Conservation (phyloP, 2,329 filamentous ascomycete genomes). For the Chrysosporium queenslandicum region DNA sequence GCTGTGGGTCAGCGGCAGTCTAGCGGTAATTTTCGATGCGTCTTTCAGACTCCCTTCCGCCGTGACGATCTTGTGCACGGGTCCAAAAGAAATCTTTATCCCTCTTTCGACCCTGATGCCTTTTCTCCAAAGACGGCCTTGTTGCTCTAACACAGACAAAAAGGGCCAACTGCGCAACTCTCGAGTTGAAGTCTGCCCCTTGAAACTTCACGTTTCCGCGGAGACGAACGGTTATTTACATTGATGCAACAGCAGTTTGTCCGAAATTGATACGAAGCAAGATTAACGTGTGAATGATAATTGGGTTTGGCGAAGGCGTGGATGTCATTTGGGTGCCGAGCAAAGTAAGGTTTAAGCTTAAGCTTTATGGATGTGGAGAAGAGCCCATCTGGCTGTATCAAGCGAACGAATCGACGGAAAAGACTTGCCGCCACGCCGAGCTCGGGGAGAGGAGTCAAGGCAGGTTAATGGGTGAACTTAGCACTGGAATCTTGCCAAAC, state of each 20-base stretch:
- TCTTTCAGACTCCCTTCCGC: neutral
- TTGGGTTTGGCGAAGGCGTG: neutral
- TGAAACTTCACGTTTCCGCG: neutral
- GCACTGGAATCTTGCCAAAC: neutral
- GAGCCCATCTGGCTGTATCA: neutral
- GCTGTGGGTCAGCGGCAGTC: conserved; percentile 6
- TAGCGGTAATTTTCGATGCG: conserved; percentile 10
- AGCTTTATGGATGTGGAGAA: conserved; percentile 9
- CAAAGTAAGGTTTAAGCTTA: conserved; percentile 10
- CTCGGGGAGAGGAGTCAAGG: conserved; percentile 1
- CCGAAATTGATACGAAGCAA: neutral
- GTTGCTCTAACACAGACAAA: too few species aligned
- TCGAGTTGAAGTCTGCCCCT: too few species aligned
- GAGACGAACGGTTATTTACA: neutral
- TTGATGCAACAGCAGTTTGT: neutral
- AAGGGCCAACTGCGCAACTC: too few species aligned
- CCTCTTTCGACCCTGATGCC: neutral
- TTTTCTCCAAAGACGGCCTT: neutral
- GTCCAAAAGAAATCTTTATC: neutral
- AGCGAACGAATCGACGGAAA: conserved; percentile 7
- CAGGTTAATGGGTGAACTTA: neutral
- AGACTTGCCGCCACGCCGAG: conserved; percentile 11
- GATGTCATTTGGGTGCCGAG: conserved; percentile 6
- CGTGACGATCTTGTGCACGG: neutral
- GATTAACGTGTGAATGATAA: neutral